Evolutionary conservation across 495 filamentous ascomycete genomes (phyloP).

Genomic region (Hypoxylon perforatum): DNA sequence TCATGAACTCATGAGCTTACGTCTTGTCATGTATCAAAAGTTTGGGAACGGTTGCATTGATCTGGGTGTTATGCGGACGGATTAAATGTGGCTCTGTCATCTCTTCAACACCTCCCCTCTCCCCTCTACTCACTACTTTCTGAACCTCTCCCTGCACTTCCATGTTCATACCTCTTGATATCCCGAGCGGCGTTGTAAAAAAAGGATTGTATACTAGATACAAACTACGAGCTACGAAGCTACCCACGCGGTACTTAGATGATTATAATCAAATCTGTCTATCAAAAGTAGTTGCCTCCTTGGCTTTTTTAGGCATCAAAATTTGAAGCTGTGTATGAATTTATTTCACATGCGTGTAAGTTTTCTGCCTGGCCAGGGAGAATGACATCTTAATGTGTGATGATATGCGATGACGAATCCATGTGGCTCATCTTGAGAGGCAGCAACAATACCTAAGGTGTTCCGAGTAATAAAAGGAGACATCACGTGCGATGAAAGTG

Average conservation of each 20-base stretch:
- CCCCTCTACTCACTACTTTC: conserved; percentile 11
- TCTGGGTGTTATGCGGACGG: conserved; percentile 48
- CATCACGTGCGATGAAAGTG: background rate
- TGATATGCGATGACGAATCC: conserved; percentile 40
- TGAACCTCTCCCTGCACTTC: conserved; percentile 35
- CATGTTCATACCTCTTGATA: conserved; percentile 45
- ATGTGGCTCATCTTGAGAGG: conserved; percentile 31
- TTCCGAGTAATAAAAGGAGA: background rate
- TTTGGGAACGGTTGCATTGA: conserved; percentile 48
- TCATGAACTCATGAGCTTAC: conserved; percentile 29
- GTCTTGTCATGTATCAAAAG: conserved; percentile 48
- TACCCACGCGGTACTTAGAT: conserved; percentile 24
- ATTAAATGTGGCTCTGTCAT: conserved; percentile 43
- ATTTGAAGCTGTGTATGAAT: background rate
- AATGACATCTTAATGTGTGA: conserved; percentile 13
- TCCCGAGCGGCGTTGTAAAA: conserved; percentile 46
- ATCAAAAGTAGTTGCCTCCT: conserved; percentile 7
- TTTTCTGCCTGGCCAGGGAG: conserved; percentile 27
- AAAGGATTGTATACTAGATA: conserved; percentile 46
- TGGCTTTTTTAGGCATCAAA: conserved; percentile 35
- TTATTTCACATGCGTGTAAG: conserved; percentile 3
- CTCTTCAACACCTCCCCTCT: conserved; percentile 45
- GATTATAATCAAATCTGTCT: conserved; percentile 36
- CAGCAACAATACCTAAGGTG: background rate
- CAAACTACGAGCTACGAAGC: conserved; percentile 21